These are phyloP conservation scores for Cystofilobasidium bisporidii DNA, from an alignment of 768 basidiomycete species.

Conservation along the genomic window DNA sequence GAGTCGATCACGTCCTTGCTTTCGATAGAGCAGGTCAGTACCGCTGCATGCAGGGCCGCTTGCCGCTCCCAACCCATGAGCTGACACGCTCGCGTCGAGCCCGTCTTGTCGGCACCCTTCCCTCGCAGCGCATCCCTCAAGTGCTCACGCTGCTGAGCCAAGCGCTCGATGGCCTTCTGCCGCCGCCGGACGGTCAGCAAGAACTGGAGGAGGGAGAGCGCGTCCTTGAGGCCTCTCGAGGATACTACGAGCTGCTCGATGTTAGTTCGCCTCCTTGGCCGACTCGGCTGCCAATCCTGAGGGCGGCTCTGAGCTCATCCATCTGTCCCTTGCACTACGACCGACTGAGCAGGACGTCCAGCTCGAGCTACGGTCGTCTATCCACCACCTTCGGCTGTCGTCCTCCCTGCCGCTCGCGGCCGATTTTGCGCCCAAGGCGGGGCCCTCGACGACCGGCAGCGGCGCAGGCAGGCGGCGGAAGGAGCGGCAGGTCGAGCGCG, in stretches of 20 bases:
- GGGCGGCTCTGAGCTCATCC: background rate
- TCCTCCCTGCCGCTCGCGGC: conserved; percentile 9
- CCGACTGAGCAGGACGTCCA: conserved; percentile 16
- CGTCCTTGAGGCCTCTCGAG: conserved; percentile 9
- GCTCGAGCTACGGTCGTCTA: conserved; percentile 20
- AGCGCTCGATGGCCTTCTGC: conserved; percentile 11
- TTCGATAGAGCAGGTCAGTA: background rate
- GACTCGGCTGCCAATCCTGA: too few relatives aligned
- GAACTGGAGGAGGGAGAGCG: conserved; percentile 23
- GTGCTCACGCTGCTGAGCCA: conserved; percentile 6
- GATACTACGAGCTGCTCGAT: conserved; percentile 19
- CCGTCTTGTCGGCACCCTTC: too few relatives aligned
- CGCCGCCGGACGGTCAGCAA: background rate
- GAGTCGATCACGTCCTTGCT: background rate
- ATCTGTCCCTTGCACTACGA: background rate
- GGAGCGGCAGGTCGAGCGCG: background rate
- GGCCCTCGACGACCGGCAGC: background rate
- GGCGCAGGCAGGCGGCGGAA: background rate
- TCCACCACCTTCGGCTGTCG: conserved; percentile 19
- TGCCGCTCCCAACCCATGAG: too few relatives aligned
- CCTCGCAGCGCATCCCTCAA: conserved; percentile 5
- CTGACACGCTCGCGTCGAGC: too few relatives aligned
- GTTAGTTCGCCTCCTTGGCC: conserved; percentile 7
- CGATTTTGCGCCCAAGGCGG: conserved; percentile 13
- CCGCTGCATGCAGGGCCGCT: too few relatives aligned